phyloP scores from a whole-genome alignment of 257 asterid genomes.

The Lavandula angustifolia region DNA sequence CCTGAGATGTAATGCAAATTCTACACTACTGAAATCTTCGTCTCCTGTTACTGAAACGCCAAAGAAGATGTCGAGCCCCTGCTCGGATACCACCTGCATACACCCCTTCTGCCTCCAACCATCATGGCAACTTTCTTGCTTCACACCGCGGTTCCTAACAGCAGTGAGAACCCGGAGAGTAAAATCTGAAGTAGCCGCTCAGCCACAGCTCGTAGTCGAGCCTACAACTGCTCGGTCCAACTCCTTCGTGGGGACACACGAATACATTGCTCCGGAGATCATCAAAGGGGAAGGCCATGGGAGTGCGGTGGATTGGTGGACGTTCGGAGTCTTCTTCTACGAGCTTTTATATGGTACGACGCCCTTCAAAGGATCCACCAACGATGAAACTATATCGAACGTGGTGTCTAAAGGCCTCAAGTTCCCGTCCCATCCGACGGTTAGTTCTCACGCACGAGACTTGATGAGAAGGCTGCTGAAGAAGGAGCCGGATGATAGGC shows the following conservation, averaged over 20 bases:
- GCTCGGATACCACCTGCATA: conserved; percentile 67
- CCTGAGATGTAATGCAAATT: conserved; percentile 62
- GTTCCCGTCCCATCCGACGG: conserved; percentile 64
- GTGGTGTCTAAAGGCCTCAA: conserved; percentile 62
- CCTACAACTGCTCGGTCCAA: conserved; percentile 77
- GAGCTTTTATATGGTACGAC: conserved; percentile 80
- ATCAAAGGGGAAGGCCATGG: conserved; percentile 91
- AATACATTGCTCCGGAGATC: conserved; percentile 89
- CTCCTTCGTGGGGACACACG: conserved; percentile 93
- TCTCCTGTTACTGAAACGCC: conserved; percentile 47
- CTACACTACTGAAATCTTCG: conserved; percentile 51
- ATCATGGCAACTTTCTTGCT: conserved; percentile 74
- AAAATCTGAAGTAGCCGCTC: conserved; percentile 53
- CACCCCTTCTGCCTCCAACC: conserved; percentile 86
- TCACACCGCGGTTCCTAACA: conserved; percentile 62
- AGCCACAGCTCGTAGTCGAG: conserved; percentile 80
- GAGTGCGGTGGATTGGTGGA: conserved; percentile 96
- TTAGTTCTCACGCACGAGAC: conserved; percentile 65
- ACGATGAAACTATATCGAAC: conserved; percentile 72
- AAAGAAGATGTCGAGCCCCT: conserved; percentile 50
- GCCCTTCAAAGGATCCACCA: conserved; percentile 69
- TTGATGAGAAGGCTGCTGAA: conserved; percentile 56
- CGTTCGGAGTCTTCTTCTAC: conserved; percentile 67
- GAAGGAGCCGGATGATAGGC: conserved; percentile 72
- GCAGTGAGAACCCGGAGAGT: conserved; percentile 59